Evolutionary conservation across 345 rosid species (phyloP), one percentile per base, ranked within the genome.

Genomic region (Aethionema arabicum): DNA sequence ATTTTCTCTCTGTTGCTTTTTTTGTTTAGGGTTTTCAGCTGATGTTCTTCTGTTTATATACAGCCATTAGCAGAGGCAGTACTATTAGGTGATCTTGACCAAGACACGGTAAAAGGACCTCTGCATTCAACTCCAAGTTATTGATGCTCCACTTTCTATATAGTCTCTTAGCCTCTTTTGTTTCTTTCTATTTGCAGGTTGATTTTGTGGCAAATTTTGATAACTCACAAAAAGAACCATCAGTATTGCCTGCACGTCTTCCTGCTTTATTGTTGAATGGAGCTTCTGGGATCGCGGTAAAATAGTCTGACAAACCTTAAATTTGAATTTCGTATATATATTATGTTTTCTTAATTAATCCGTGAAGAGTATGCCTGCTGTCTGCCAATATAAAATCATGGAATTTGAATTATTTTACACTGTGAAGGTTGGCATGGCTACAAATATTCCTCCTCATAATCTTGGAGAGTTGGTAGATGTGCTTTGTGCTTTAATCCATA

Each of bases 391-490:
- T 11, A 12, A 55, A 21, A 62, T 55, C 71, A 65, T 9, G 60
- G 64, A 47, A 27, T 59, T 46, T 4, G 39, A 27, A 45, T 30
- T 11, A 21, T 11, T 53, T 72, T 7, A 45, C 52, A 31, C 46
- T 69, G 38, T 63, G 54, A 70, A 92, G 98, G 98, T 92, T 72
- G 97, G 98, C 64, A 92, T 92, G 98, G 98, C 98, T 7, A 92
- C 98, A 16, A 89, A 85, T 61, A 89, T 92, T 73, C 98, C 98
- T 76, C 98, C 98, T 51, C 98, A 92, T 75, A 92, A 92, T 78
- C 91, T 92, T 55, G 97, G 91, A 47, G 98, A 92, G 77, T 70
- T 92, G 80, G 97, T 92, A 49, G 97, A 92, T 67, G 98, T 81
- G 72, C 87, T 92, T 36, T 87, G 95, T 74, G 95, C 95, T 1